Evolutionary conservation across 106 monocot species (phyloP), one percentile per base, ranked within the genome.

Genomic region (Platanthera guangdongensis): DNA sequence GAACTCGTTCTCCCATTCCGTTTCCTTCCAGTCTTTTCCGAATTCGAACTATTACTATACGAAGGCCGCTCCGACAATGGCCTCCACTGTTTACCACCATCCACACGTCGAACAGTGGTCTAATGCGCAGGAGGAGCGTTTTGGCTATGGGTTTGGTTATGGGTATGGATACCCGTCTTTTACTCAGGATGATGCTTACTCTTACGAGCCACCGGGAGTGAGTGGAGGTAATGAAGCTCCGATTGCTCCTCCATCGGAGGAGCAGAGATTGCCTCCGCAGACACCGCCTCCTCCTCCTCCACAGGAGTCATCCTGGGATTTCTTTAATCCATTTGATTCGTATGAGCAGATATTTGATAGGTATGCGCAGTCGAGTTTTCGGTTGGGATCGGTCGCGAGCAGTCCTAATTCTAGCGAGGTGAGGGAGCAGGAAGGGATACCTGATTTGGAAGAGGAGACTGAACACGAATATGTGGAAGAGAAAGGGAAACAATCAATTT

Each of bases 341-440:
- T 93, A 93, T 62, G 85, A 95, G 73, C 84, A 93, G 73, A 45
- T 75, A 28, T 32, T 80, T 70, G 74, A 74, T 49, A 72, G 65
- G 73, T 80, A 83, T 45, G 28, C 16, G 2, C 60, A 71, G 68
- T 71, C 64, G 18, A 73, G 67, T 12, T 83, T 75, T 76, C 59
- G 74, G 16, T 57, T 75, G 65, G 80, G 79, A n/a, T 90, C 92
- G 10, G 25, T 53, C 18, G 50, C 53, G 4, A 93, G 95, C 60
- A 95, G 95, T 75, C 82, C 90, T 5, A 81, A 87, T 77, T 95
- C 95, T n/a, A 90, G 82, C 22, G 93, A 93, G 63, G 82, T 95
- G 30, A 85, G 95, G 72, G 93, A 88, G 77, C 81, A 81, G 72
- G 95, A 95, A 84, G 95, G 95, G 39, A 95, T 95, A 52, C 95